phyloP scores from a whole-genome alignment of 495 filamentous ascomycete species.

The Penicillium canariense region DNA sequence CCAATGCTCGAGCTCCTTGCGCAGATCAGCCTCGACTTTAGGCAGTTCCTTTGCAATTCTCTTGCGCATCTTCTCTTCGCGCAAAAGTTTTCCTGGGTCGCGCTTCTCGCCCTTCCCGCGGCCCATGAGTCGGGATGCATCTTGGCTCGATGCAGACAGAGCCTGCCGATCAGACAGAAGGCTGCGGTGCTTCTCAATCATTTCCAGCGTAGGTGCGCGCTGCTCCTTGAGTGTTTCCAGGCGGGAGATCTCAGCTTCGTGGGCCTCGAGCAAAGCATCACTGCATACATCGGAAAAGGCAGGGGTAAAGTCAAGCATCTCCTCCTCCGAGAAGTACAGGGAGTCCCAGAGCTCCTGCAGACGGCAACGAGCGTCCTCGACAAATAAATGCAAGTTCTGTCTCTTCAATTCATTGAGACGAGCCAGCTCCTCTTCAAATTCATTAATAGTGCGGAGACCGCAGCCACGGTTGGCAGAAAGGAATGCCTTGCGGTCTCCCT shows the following conservation, averaged over 20 bases:
- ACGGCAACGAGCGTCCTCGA: slow-evolving; percentile 86
- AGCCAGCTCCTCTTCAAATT: slow-evolving; percentile 85
- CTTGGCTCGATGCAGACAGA: slow-evolving; percentile 81
- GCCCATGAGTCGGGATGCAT: slow-evolving; percentile 87
- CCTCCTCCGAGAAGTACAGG: slow-evolving; percentile 92
- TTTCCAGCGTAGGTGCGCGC: slow-evolving; percentile 74
- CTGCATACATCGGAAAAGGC: slow-evolving; percentile 80
- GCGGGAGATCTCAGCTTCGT: slow-evolving; percentile 83
- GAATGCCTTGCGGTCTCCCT: slow-evolving; percentile 79
- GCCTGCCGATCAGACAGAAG: slow-evolving; percentile 87
- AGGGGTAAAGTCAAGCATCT: slow-evolving; percentile 96
- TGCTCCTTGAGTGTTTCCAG: slow-evolving; percentile 83
- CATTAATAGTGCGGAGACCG: slow-evolving; percentile 83
- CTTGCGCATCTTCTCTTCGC: slow-evolving; percentile 98
- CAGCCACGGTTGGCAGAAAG: slow-evolving; percentile 70
- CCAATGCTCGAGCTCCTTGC: slow-evolving; percentile 78
- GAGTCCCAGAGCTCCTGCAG: slow-evolving; percentile 93
- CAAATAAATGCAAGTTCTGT: slow-evolving; percentile 91
- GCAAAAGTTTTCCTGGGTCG: slow-evolving; percentile 89
- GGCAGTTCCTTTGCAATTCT: slow-evolving; percentile 92
- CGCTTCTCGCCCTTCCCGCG: slow-evolving; percentile 86
- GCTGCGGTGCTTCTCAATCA: slow-evolving; percentile 79
- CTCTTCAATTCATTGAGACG: slow-evolving; percentile 88
- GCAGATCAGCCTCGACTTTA: slow-evolving; percentile 80
- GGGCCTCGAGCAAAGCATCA: slow-evolving; percentile 83